These are phyloP conservation scores for Yarrowia phangngaensis DNA, from an alignment of 805 yeast genomes.

Conservation along the genomic window DNA sequence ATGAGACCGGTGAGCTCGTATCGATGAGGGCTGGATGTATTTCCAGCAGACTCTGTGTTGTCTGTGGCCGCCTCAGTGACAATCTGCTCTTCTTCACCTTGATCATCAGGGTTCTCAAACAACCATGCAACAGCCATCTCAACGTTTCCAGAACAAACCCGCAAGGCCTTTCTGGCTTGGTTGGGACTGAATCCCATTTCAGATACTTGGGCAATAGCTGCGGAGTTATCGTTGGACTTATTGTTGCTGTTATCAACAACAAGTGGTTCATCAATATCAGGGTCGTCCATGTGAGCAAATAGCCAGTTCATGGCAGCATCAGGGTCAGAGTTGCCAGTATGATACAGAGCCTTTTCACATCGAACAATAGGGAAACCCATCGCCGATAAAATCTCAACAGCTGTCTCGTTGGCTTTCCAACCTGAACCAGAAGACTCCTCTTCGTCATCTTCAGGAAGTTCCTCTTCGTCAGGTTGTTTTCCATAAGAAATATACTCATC, in stretches of 20 bases:
- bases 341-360: slow-evolving; percentile 60
- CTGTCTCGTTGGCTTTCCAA: slow-evolving; percentile 49
- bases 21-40: slow-evolving; percentile 2
- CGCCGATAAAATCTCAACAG: slow-evolving; percentile 50
- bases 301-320: slow-evolving; percentile 90
- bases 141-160: slow-evolving; percentile 54
- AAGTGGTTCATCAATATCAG: slow-evolving; percentile 66
- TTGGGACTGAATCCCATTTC: slow-evolving; percentile 75
- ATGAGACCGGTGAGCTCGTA: slow-evolving; percentile 61
- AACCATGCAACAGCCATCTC: slow-evolving; percentile 90
- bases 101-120: slow-evolving; percentile 74
- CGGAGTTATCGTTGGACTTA: slow-evolving; percentile 34
- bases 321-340: slow-evolving; percentile 59
- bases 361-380: slow-evolving; percentile 88
- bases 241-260: slow-evolving; percentile 30
- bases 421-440: slow-evolving; percentile 28
- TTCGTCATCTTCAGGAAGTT: slow-evolving; percentile 40
- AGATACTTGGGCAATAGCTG: slow-evolving; percentile 47
- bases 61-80: slow-evolving; percentile 30
- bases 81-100: slow-evolving; percentile 34
- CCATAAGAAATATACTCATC: slow-evolving; percentile 44
- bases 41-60: slow-evolving; percentile 35
- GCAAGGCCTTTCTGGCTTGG: slow-evolving; percentile 69
- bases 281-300: slow-evolving; percentile 82
- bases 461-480: slow-evolving; percentile 43